A percentile compares a stretch with the other conserved stretches of the same genome.
phyloP scores from a whole-genome alignment of 768 basidiomycete genomes.

The Trametes maxima region DNA sequence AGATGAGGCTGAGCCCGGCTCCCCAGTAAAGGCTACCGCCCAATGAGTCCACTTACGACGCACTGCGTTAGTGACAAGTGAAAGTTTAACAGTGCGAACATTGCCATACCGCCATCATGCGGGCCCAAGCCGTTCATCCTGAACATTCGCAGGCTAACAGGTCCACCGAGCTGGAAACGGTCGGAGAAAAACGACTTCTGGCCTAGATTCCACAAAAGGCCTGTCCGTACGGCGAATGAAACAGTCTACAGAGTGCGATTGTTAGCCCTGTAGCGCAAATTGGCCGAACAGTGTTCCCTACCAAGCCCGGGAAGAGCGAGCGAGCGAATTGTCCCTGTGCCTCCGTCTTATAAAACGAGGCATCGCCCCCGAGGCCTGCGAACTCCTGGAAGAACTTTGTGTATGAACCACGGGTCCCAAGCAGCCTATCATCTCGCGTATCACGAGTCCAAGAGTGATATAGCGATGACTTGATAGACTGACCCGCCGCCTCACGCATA shows the following conservation, averaged over 20 bases:
- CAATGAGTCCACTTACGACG: constrained; percentile 67
- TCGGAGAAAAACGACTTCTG: constrained; percentile 69
- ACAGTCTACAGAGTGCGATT: constrained; percentile 53
- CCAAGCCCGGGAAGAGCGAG: constrained; percentile 56
- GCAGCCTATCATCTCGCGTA: constrained; percentile 70
- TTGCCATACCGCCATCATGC: constrained; percentile 62
- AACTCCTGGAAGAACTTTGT: constrained; percentile 66
- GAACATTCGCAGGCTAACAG: constrained; percentile 81
- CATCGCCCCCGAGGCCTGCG: constrained; percentile 84
- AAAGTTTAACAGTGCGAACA: too few species aligned
- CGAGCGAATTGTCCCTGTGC: constrained; percentile 66
- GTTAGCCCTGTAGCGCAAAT: constrained; percentile 4
- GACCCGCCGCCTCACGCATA: constrained; percentile 83
- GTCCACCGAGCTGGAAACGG: constrained; percentile 92
- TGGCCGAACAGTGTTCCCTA: constrained; percentile 38
- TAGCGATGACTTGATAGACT: constrained; percentile 78
- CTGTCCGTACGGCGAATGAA: constrained; percentile 73
- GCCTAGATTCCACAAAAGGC: constrained; percentile 67
- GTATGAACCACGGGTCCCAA: constrained; percentile 63
- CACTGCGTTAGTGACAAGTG: neutral
- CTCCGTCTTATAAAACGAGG: constrained; percentile 73
- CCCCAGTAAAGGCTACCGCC: constrained; percentile 87
- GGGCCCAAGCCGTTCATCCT: constrained; percentile 77
- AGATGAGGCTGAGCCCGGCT: constrained; percentile 72
- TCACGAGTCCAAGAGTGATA: constrained; percentile 78